phyloP scores from a whole-genome alignment of 176 grass and related monocot genomes.

The Metroxylon sagu region DNA sequence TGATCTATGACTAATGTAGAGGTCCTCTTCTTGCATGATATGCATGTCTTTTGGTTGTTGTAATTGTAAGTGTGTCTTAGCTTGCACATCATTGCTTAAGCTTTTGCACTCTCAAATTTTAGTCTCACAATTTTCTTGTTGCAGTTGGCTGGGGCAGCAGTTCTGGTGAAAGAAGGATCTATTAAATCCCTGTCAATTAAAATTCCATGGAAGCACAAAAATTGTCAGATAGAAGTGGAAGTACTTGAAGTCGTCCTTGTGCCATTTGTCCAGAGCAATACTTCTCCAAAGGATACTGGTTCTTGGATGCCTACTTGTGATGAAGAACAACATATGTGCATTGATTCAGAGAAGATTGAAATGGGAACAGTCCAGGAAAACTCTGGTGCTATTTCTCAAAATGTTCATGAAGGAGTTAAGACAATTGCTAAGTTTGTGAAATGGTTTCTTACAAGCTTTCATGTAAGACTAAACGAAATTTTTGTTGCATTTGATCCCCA shows the following conservation, averaged over 20 bases:
- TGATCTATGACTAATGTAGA: no score
- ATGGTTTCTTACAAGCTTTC: conserved; percentile 87
- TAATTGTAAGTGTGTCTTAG: no score
- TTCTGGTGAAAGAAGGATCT: conserved; percentile 89
- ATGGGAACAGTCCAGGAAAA: conserved; percentile 29
- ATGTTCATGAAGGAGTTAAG: conserved; percentile 93
- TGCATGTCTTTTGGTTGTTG: no score
- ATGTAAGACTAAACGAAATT: conserved; percentile 66
- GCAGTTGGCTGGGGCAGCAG: conserved; percentile 54
- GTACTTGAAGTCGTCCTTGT: conserved; percentile 75
- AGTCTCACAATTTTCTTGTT: conserved; percentile 14
- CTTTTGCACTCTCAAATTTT: no score
- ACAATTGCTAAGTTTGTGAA: conserved; percentile 84
- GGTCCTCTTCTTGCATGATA: no score
- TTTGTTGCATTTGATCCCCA: conserved; percentile 81
- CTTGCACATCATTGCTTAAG: no score
- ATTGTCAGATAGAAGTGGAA: conserved; percentile 74
- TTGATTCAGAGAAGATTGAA: conserved; percentile 26
- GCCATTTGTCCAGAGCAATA: conserved; percentile 45
- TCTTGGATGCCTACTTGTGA: conserved; percentile 41
- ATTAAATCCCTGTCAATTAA: conserved; percentile 82
- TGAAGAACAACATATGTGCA: conserved; percentile 20
- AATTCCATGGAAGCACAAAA: conserved; percentile 53
- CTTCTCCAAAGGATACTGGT: conserved; percentile 32
- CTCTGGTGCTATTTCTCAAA: conserved; percentile 46